Percentiles rank a stretch among this genome's conserved stretches.
These are phyloP conservation scores for Sphagnurus paluster DNA, from an alignment of 1,284 basidiomycete species.

Conservation along the genomic window DNA sequence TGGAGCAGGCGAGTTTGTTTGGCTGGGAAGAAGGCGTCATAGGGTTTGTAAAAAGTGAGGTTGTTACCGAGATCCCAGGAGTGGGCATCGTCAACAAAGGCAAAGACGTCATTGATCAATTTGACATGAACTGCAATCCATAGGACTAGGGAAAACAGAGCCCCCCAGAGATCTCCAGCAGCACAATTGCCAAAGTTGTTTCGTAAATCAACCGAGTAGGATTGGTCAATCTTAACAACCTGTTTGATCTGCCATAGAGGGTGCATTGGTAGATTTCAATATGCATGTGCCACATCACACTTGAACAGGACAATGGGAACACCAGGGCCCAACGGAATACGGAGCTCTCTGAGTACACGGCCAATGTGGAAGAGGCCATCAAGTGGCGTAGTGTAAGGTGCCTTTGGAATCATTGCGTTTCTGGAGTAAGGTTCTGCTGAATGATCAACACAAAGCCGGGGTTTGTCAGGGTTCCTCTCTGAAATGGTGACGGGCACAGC, in stretches of 20 bases:
- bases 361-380: slow-evolving; percentile 22
- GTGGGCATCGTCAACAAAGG: slow-evolving; percentile 40
- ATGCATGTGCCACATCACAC: slow-evolving; percentile 39
- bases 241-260: slow-evolving; percentile 45
- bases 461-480: slow-evolving; percentile 32
- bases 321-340: not conserved
- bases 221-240: slow-evolving; percentile 27
- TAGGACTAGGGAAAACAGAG: slow-evolving; percentile 29
- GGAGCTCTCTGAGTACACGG: slow-evolving; percentile 12
- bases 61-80: slow-evolving; percentile 19
- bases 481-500: slow-evolving; percentile 37
- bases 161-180: slow-evolving; percentile 25
- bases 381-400: not conserved
- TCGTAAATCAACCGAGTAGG: slow-evolving; percentile 27
- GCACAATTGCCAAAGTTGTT: slow-evolving; percentile 33
- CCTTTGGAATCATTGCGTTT: slow-evolving; percentile 27
- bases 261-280: slow-evolving; percentile 35
- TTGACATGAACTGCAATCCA: slow-evolving; percentile 32
- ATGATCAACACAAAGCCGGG: slow-evolving; percentile 38
- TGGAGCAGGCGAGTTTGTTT: too few species aligned
- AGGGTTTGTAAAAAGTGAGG: slow-evolving; percentile 28
- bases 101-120: slow-evolving; percentile 22
- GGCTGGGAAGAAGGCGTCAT: not conserved
- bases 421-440: slow-evolving; percentile 30
- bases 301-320: slow-evolving; percentile 27